Base-by-base conservation (phyloP, 768 basidiomycete species). In the Favolaschia claudopus region DNA sequence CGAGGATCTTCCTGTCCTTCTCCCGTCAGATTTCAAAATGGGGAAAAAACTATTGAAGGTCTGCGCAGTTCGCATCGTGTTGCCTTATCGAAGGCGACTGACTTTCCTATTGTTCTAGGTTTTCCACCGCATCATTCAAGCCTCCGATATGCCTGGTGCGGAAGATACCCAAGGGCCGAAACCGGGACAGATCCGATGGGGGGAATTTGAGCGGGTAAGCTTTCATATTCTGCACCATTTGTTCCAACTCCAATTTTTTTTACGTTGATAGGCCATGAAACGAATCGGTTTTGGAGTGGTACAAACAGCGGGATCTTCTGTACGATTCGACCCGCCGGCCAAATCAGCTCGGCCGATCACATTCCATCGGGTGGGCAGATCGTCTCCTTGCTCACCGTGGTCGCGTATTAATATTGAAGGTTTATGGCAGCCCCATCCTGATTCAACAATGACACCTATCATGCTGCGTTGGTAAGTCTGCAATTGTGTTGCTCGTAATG, bases 391-490 rank as follows among this genome's bases (percentile, higher is more conserved):
- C 12, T 38, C 20, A 12, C 37, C 12, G n/a, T n/a, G n/a, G n/a
- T n/a, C n/a, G n/a, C n/a, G n/a, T n/a, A n/a, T n/a, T n/a, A n/a
- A n/a, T n/a, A n/a, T n/a, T n/a, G n/a, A n/a, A n/a, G n/a, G n/a
- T n/a, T n/a, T n/a, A n/a, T n/a, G n/a, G n/a, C 34, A 64, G 63
- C 66, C 66, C 31, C 66, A 67, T 29, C 66, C 66, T 3, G 66
- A 67, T 46, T 58, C 66, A 1, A n/a, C 62, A 14, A 32, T 67
- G 40, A 55, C 50, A 7, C 66, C 63, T 2, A 51, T 58, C 27
- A 24, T 57, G 29, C 47, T 67, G 13, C 61, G 62, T 48, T 55
- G 55, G 65, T 63, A n/a, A n/a, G n/a, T n/a, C n/a, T n/a, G n/a
- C n/a, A n/a, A n/a, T n/a, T n/a, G 14, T n/a, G 55, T 33, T 20